Base-by-base conservation (phyloP, 176 grass and related monocot species). In the Otatea glauca region DNA sequence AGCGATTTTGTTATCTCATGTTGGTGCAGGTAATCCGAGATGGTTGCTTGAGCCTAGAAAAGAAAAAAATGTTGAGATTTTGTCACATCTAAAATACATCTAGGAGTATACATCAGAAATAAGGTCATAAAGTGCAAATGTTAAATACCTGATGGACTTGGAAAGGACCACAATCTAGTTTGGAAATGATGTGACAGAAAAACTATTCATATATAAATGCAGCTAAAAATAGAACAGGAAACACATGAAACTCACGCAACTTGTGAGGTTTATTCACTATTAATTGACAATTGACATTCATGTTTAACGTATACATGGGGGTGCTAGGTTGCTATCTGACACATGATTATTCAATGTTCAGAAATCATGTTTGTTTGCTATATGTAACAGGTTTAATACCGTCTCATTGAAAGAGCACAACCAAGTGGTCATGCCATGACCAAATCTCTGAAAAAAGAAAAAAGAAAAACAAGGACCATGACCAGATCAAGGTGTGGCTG, bases 1-100 rank as follows among this genome's bases (percentile, higher is more conserved):
- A 99, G 81, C 20, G 86, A 47, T 90, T 99, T 99, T 63, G 90
- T 89, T 76, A 96, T 73, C 44, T 99, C 97, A 86, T 96, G 86
- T 65, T 74, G 84, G 76, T 94, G 88, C 68, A 99, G 79, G 62
- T 92, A 86, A 71, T 94, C 97, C 72, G 78, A 74, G 50, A 99
- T 88, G 74, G 75, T 88, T 87, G 86, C 89, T 99, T 99, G 97
- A 51, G 88, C 89, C 97, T 99, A 86, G 17, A 83, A 77, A 62
- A 75, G 24, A 64, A 72, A 70, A 75, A 79, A 14, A 78, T 43
- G 1, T 41, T 89, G 17, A 60, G 43, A 75, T 23, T 51, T 61
- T 58, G 17, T 60, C 64, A 4, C 73, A 70, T 45, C 53, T 10
- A 60, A 14, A 65, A 47, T 41, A 24, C 63, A 71, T 63, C n/a